Evolutionary conservation across 441 rosid genomes (phyloP), one percentile per base, ranked within the genome.

Genomic region (Erysimum pusillum): DNA sequence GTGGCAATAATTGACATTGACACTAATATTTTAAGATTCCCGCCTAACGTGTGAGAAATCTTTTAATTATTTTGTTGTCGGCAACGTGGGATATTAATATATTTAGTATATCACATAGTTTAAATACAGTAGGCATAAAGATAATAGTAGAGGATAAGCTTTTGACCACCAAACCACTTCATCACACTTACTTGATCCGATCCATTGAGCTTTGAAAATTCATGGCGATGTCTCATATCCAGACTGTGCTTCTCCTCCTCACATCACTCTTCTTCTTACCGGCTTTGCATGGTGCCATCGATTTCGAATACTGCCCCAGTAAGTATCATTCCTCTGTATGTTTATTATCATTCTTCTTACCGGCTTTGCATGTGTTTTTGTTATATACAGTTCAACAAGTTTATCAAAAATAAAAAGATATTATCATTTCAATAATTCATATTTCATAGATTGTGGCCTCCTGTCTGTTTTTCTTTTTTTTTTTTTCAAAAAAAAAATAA

Each of bases 191-290:
- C 25, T 22, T 25, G 28, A 25, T 25, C 28, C 28, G 3, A 25
- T 25, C 28, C 28, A 25, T 25, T 25, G 28, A 61, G 34, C 42
- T 74, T 34, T 9, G 14, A 32, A 34, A 34, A 46, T 48, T 42
- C 31, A 67, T 75, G 74, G 53, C 54, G 63, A 67, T 39, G 45
- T 67, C 74, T 67, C 53, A 75, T 2, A 36, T 75, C 5, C 79
- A 67, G 34, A 25, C 28, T 41, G 0, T 75, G 56, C 74, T 39
- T 58, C 53, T 75, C 44, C 67, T 75, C 13, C 46, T 75, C 14
- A 38, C 36, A 49, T 67, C 68, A 38, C 74, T 75, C 56, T 75
- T 75, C 46, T 38, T 38, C 69, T 49, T 75, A 42, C 79, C 79
- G 5, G 53, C 58, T 12, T 51, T 67, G 5, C 54, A 2, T 12